These are phyloP conservation scores for Camelina hispida DNA, from an alignment of 345 rosid genomes.

Conservation along the genomic window DNA sequence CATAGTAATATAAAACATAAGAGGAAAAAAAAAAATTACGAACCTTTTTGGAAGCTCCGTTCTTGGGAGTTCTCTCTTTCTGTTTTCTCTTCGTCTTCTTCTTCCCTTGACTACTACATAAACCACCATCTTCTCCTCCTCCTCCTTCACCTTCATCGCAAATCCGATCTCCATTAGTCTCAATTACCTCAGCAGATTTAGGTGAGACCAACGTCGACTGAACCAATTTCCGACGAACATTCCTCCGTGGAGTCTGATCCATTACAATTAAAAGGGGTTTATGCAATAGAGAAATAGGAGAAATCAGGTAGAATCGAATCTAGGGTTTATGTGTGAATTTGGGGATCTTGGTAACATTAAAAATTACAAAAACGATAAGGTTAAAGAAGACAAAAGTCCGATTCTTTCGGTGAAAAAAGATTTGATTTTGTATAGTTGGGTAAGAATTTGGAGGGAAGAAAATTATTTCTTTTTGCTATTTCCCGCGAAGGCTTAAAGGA, in stretches of 20 bases:
- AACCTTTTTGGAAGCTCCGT: conserved; percentile 58
- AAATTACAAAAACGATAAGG: conserved; percentile 6
- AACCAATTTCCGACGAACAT: conserved; percentile 63
- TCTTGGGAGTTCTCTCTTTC: conserved; percentile 57
- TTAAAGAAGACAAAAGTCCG: background rate
- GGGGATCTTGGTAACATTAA: conserved; percentile 29
- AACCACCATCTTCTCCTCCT: conserved; percentile 57
- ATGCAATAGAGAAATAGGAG: background rate
- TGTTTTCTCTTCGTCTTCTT: conserved; percentile 59
- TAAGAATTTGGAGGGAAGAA: conserved; percentile 37
- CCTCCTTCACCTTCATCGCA: conserved; percentile 37
- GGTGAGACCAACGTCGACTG: conserved; percentile 77
- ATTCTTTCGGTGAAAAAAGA: background rate
- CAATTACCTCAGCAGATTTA: conserved; percentile 51
- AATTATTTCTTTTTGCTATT: conserved; percentile 18
- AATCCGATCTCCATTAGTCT: conserved; percentile 41
- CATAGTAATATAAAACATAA: background rate
- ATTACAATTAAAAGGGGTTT: conserved; percentile 17
- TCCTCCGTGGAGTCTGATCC: conserved; percentile 47
- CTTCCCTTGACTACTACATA: conserved; percentile 64
- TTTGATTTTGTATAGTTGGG: conserved; percentile 10
- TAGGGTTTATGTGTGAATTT: conserved; percentile 40
- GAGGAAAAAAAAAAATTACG: background rate
- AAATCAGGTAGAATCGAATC: conserved; percentile 33
- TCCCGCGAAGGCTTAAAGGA: conserved; percentile 22